A percentile compares a stretch with the other conserved stretches of the same genome.
These are phyloP conservation scores for Acacia pycnantha DNA, from an alignment of 331 rosid genomes.

Conservation along the genomic window DNA sequence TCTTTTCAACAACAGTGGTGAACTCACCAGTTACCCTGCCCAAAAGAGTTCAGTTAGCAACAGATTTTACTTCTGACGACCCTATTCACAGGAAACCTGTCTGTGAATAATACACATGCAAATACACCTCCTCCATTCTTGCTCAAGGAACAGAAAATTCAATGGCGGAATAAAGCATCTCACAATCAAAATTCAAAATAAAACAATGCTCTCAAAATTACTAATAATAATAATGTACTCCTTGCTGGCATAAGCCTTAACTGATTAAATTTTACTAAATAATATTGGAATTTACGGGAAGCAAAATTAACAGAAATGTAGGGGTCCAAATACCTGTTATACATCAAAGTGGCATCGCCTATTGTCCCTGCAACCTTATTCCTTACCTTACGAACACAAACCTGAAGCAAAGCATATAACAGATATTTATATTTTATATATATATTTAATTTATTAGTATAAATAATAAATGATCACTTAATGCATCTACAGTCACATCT, in stretches of 20 bases:
- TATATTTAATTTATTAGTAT: neutral
- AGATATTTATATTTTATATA: neutral
- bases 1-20: slow-evolving; percentile 7
- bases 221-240: neutral
- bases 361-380: slow-evolving; percentile 92
- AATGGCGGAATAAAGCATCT: neutral
- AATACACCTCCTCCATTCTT: neutral
- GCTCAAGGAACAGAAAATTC: neutral
- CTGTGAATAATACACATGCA: neutral
- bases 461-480: slow-evolving; percentile 15
- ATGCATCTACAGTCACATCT: neutral
- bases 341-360: slow-evolving; percentile 69
- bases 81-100: neutral
- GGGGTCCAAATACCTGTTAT: slow-evolving; percentile 60
- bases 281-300: slow-evolving; percentile 17
- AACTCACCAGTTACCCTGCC: slow-evolving; percentile 82
- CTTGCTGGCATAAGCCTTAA: neutral
- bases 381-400: slow-evolving; percentile 86
- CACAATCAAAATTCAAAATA: neutral
- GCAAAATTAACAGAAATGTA: neutral
- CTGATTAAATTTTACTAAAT: neutral
- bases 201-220: neutral
- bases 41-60: slow-evolving; percentile 15
- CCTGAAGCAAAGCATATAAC: slow-evolving; percentile 41
- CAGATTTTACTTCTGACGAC: neutral